Evolutionary conservation across 2,329 filamentous ascomycete species (phyloP), one percentile per base, ranked within the genome.

Genomic region (Fusarium scirpi): DNA sequence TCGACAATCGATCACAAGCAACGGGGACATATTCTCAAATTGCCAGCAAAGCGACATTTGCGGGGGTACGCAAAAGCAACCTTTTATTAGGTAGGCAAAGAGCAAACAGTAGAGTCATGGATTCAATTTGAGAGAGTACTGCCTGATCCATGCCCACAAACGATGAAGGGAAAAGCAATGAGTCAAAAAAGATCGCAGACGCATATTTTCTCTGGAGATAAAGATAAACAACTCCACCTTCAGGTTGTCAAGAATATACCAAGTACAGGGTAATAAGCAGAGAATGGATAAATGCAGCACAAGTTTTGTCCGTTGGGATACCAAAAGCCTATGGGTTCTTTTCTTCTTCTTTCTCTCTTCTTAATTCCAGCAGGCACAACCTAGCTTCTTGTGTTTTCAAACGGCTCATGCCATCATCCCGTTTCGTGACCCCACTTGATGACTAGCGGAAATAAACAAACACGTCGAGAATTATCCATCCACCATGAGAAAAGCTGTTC

Each of bases 371-470:
- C 18, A 38, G 34, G 18, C 18, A 38, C 34, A 38, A 4, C 24
- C 24, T 24, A 24, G 18, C 34, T 38, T 18, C 34, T 38, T 38
- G 34, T n/a, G 11, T 38, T 20, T 32, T 27, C n/a, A 10, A 29
- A n/a, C 48, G 32, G 32, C 48, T 40, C 32, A 52, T 52, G 48
- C 18, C 48, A 52, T 40, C 20, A 24, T 44, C 22, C 22, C 41
- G 20, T 24, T 38, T 40, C 12, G 32, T 24, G 11, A 38, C 48
- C 48, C 48, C 48, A 27, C 48, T 20, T 40, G 16, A 27, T 27
- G 48, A 27, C 30, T 27, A 40, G 48, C 32, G 32, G 48, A 52
- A 52, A 52, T 52, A 52, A 40, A 52, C 32, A 52, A 52, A 40
- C 48, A n/a, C 22, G 8, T 38, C 22, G 18, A 52, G 32, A 20